Percentiles rank a stretch among this genome's conserved stretches.
Evolutionary conservation across 345 rosid genomes (phyloP).

Genomic region (Pistacia integerrima): DNA sequence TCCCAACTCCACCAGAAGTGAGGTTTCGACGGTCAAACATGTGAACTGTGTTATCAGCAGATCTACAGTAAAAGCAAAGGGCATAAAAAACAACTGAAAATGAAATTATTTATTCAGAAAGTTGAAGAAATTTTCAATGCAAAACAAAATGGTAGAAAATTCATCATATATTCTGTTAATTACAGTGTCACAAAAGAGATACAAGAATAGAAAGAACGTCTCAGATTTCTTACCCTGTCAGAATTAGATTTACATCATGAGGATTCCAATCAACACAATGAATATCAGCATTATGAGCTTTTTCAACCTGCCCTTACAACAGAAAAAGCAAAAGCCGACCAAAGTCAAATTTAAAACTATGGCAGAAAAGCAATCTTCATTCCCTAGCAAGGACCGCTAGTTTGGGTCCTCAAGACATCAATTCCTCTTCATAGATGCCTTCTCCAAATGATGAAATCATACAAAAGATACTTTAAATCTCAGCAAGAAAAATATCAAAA

Average conservation of each 20-base stretch:
- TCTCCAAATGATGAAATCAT: neutral
- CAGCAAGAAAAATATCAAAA: neutral
- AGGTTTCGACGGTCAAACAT: constrained; percentile 62
- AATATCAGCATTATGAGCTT: constrained; percentile 68
- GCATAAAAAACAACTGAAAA: neutral
- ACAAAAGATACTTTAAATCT: neutral
- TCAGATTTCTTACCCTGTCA: constrained; percentile 52
- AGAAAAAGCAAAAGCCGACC: neutral
- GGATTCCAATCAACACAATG: constrained; percentile 85
- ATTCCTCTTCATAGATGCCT: neutral
- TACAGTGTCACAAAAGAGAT: neutral
- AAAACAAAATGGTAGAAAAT: neutral
- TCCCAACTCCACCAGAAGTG: constrained; percentile 56
- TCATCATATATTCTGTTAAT: neutral
- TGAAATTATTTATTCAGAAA: neutral
- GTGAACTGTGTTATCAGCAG: constrained; percentile 52
- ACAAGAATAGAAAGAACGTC: neutral
- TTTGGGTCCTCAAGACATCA: neutral
- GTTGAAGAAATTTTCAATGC: neutral
- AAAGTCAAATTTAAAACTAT: neutral
- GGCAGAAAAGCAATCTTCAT: neutral
- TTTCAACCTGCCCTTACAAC: constrained; percentile 53
- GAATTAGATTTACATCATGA: constrained; percentile 56
- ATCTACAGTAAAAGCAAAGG: constrained; percentile 27
- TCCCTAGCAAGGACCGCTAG: neutral